phyloP scores from a whole-genome alignment of 208 protist species.

The Wallacemonas rigidus region DNA sequence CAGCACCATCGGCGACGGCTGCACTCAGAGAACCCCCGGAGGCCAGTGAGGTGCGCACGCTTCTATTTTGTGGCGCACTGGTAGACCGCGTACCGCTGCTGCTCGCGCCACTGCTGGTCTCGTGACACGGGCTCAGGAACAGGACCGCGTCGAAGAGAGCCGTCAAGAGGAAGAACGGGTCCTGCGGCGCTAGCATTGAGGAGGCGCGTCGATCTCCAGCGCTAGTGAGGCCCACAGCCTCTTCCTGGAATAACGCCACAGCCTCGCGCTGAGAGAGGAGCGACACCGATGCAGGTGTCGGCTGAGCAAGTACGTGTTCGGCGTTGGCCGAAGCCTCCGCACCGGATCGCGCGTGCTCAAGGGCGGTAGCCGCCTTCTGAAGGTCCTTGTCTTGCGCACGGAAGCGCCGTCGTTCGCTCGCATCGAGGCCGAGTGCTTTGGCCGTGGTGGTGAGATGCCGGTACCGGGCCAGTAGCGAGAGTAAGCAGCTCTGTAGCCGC shows the following conservation, averaged over 20 bases:
- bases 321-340: neutral
- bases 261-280: neutral
- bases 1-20: neutral
- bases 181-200: neutral
- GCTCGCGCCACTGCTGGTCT: too few relatives aligned
- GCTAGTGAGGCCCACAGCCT: neutral
- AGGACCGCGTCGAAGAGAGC: conserved; percentile 9
- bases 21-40: neutral
- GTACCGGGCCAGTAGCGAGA: neutral
- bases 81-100: too few relatives aligned
- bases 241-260: neutral
- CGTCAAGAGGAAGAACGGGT: neutral
- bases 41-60: neutral
- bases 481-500: neutral
- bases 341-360: too few relatives aligned
- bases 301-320: too few relatives aligned
- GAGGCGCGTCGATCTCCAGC: neutral
- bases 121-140: neutral
- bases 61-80: too few relatives aligned
- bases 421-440: neutral
- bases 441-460: neutral
- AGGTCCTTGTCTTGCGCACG: neutral
- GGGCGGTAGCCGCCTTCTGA: neutral
- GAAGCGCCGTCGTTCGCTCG: neutral
- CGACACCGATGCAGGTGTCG: neutral